Evolutionary conservation across 495 filamentous ascomycete species (phyloP).

Genomic region (Annulohypoxylon maeteangense): DNA sequence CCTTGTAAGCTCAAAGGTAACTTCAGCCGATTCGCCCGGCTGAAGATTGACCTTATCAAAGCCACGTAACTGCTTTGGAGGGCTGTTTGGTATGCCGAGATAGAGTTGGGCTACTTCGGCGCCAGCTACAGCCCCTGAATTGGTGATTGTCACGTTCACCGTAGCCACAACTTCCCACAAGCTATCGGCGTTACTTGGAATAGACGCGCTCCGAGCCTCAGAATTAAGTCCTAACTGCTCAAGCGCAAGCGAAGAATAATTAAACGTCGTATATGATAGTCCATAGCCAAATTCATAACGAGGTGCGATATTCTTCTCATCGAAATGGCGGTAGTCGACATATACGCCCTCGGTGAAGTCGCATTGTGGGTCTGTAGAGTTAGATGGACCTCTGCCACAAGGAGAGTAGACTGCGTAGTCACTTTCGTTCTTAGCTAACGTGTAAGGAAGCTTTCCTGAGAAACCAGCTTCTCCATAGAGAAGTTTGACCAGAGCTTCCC

Average conservation of each 20-base stretch:
- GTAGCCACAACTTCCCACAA: constrained; percentile 70
- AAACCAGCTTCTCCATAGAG: constrained; percentile 69
- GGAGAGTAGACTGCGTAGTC: constrained; percentile 64
- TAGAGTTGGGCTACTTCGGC: constrained; percentile 83
- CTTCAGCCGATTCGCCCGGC: constrained; percentile 61
- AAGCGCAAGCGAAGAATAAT: constrained; percentile 59
- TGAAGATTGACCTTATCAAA: constrained; percentile 75
- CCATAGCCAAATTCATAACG: constrained; percentile 79
- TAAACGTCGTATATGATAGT: constrained; percentile 73
- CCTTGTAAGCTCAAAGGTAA: constrained; percentile 75
- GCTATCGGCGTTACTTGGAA: constrained; percentile 61
- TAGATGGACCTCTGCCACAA: constrained; percentile 52
- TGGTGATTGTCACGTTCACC: constrained; percentile 69
- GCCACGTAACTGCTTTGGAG: constrained; percentile 73
- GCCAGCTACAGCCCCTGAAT: constrained; percentile 71
- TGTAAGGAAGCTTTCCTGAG: constrained; percentile 77
- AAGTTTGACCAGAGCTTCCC: constrained; percentile 65
- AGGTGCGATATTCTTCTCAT: constrained; percentile 68
- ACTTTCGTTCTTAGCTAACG: constrained; percentile 68
- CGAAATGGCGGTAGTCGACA: constrained; percentile 75
- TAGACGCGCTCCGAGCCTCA: constrained; percentile 54
- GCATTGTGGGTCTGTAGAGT: constrained; percentile 63
- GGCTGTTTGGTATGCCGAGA: constrained; percentile 64
- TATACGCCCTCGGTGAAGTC: constrained; percentile 72
- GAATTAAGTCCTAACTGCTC: constrained; percentile 32